A percentile compares a stretch with the other conserved stretches of the same genome.
phyloP scores from a whole-genome alignment of 768 basidiomycete genomes.

The Tylopilus subfusipes region DNA sequence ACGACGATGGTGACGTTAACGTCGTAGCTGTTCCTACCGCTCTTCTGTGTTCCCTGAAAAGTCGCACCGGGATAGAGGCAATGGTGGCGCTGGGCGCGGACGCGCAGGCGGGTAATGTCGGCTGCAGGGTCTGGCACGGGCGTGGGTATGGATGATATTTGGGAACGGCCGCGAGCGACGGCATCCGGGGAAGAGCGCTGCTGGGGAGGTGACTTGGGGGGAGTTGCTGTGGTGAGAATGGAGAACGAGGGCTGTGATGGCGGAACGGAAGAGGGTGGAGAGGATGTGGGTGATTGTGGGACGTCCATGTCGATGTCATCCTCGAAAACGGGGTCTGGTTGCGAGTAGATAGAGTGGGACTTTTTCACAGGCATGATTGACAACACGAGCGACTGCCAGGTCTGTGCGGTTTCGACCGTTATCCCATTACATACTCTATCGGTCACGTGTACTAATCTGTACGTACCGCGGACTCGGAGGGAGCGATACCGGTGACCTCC shows the following conservation, averaged over 20 bases:
- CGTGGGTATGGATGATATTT: conserved; percentile 5
- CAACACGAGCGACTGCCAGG: conserved; percentile 13
- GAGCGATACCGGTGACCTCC: too few relatives aligned
- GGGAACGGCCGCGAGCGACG: conserved; percentile 8
- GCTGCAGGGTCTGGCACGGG: conserved; percentile 49
- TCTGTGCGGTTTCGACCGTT: conserved; percentile 9
- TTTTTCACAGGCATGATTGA: conserved; percentile 26
- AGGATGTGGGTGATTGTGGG: background rate
- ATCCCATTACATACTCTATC: conserved; percentile 5
- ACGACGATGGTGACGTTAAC: conserved; percentile 91
- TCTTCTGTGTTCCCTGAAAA: conserved; percentile 91
- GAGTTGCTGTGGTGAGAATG: conserved; percentile 12
- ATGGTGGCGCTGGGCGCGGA: conserved; percentile 67
- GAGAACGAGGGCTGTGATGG: conserved; percentile 12
- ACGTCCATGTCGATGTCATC: conserved; percentile 36
- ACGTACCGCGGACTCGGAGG: too few relatives aligned
- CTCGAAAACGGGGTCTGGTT: conserved; percentile 29
- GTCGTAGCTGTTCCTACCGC: conserved; percentile 90
- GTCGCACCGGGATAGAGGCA: conserved; percentile 85
- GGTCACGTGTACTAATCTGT: conserved; percentile 13
- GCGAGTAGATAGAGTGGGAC: conserved; percentile 14
- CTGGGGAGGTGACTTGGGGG: conserved; percentile 9
- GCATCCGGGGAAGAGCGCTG: conserved; percentile 21
- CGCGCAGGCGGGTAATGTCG: conserved; percentile 76
- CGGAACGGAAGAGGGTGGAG: background rate